Evolutionary conservation across 2,329 filamentous ascomycete species (phyloP), one percentile per base, ranked within the genome.

Genomic region (Incumbomyces delicatus): DNA sequence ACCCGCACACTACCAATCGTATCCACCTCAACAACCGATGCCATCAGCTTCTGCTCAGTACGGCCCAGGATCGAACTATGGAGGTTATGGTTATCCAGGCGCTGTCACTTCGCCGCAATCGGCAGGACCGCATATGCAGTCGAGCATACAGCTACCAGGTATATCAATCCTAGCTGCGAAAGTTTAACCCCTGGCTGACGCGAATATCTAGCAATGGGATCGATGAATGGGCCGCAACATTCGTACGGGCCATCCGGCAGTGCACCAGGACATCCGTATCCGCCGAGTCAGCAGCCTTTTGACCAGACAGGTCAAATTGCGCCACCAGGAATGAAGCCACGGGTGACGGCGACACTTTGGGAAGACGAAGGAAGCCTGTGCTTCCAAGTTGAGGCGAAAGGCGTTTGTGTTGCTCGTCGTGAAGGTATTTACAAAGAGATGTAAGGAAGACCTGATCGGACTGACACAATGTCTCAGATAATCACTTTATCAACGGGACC

Each of bases 401-500:
- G 90, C 40, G 90, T 98, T 44, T 98, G 92, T 64, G 92, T 96
- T 48, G 90, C 90, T 44, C 80, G 92, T 56, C 77, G 92, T 63
- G 90, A 96, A 78, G 88, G 87, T 92, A 68, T 57, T 72, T 60
- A 40, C 45, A 20, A 35, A 46, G 17, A 39, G 34, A 32, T 32
- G 20, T 16, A 48, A 7, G 5, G 10, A n/a, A 16, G 14, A 44
- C 14, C 13, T 3, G 20, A 27, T 10, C 6, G 20, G 31, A 34
- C 49, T 58, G 31, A 55, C 49, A 46, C n/a, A 39, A 22, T 44
- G 31, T 35, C 34, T 42, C 53, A 94, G 90, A 95, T 60, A 96
- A 95, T 67, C 87, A 95, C 69, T 95, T 98, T 87, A 95, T 98
- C 66, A 98, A 96, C 60, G 92, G 92, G 14, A 98, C 92, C 1